Percentiles rank a stretch among this genome's conserved stretches.
These are phyloP conservation scores for Heterobasidion occidentale DNA, from an alignment of 1,284 basidiomycete species.

Conservation along the genomic window DNA sequence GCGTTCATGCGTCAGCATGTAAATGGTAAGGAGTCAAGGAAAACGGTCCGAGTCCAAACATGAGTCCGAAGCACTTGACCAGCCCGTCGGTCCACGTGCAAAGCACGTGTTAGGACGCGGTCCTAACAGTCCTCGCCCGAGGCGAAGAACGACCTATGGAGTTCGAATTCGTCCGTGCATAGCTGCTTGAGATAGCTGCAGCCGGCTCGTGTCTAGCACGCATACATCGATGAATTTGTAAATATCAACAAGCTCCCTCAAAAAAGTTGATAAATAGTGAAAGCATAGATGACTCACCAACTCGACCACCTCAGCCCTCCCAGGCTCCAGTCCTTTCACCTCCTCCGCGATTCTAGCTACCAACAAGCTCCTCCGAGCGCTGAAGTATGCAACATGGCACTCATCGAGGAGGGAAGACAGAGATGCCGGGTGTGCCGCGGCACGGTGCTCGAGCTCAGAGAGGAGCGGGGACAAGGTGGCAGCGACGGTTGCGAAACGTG, in stretches of 20 bases:
- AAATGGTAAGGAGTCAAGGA: no score
- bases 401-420: conserved; percentile 72
- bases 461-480: conserved; percentile 69
- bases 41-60: no score
- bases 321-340: conserved; percentile 74
- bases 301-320: conserved; percentile 75
- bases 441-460: conserved; percentile 77
- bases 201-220: conserved; percentile 69
- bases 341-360: conserved; percentile 69
- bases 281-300: conserved; percentile 41
- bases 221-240: conserved; percentile 1
- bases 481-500: conserved; percentile 74
- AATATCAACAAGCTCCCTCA: neutral
- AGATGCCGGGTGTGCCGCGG: conserved; percentile 65
- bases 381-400: conserved; percentile 80
- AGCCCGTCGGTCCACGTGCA: no score
- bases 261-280: neutral
- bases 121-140: conserved; percentile 80
- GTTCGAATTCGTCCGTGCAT: conserved; percentile 80
- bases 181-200: conserved; percentile 88
- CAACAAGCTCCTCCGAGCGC: conserved; percentile 62
- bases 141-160: conserved; percentile 81
- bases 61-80: no score
- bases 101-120: no score
- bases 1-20: no score